Evolutionary conservation across 495 filamentous ascomycete species (phyloP).

Genomic region (Entonaema liquescens): DNA sequence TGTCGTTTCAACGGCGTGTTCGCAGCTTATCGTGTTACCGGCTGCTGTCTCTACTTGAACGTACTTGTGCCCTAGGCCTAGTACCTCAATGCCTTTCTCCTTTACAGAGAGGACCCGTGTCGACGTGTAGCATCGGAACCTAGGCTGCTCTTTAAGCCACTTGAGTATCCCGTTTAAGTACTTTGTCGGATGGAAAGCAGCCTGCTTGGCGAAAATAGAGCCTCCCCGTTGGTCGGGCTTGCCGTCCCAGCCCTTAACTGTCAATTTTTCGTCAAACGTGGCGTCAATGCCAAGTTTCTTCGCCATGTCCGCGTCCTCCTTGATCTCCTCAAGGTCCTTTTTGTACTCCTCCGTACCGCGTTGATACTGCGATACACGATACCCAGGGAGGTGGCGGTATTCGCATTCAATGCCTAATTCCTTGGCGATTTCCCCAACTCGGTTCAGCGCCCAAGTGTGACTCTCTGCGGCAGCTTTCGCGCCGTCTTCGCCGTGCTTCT

Average conservation of each 20-base stretch:
- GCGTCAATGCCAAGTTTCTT: slow-evolving; percentile 54
- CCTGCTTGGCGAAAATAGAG: slow-evolving; percentile 58
- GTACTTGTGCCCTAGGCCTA: slow-evolving; percentile 49
- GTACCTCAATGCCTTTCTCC: slow-evolving; percentile 54
- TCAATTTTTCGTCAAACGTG: slow-evolving; percentile 51
- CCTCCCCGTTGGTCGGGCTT: slow-evolving; percentile 60
- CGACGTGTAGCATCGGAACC: slow-evolving; percentile 62
- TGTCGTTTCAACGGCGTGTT: slow-evolving; percentile 63
- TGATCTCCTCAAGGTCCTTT: slow-evolving; percentile 49
- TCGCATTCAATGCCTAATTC: slow-evolving; percentile 64
- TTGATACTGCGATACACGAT: slow-evolving; percentile 52
- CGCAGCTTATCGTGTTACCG: slow-evolving; percentile 58
- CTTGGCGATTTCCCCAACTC: slow-evolving; percentile 57
- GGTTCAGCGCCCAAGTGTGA: slow-evolving; percentile 62
- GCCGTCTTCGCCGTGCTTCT: slow-evolving; percentile 60
- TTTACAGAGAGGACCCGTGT: slow-evolving; percentile 58
- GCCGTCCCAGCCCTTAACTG: slow-evolving; percentile 56
- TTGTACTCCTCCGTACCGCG: slow-evolving; percentile 49
- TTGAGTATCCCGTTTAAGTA: slow-evolving; percentile 61
- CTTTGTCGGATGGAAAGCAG: slow-evolving; percentile 66
- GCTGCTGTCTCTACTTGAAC: slow-evolving; percentile 55
- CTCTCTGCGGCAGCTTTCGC: slow-evolving; percentile 61
- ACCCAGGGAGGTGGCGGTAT: slow-evolving; percentile 59
- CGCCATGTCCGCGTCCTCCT: slow-evolving; percentile 55
- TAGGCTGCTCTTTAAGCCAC: slow-evolving; percentile 59